Evolutionary conservation across 345 rosid species (phyloP), one percentile per base, ranked within the genome.

Genomic region (Tarenaya hassleriana): DNA sequence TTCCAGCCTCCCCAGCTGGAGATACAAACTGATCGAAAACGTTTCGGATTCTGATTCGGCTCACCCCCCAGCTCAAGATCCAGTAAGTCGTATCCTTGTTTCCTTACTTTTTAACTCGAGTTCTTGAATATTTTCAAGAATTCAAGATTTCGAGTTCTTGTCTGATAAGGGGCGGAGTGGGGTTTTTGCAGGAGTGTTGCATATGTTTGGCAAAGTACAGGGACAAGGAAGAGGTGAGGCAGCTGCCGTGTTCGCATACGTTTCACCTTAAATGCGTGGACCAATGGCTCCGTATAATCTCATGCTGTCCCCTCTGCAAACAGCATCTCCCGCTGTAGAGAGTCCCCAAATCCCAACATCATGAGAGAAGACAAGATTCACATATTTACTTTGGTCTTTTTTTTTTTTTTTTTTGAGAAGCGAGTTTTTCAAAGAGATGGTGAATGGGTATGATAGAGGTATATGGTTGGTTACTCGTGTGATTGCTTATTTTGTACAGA

Each of bases 301-400:
- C 97, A 53, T 88, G 95, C 58, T 94, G 99, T 62, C 99, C 99
- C 40, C 92, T 88, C 41, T 94, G 95, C 56, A 94, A 94, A 67
- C 88, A 86, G 73, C 91, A 73, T 69, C 67, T 88, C 53, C 75
- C 83, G n/a, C n/a, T n/a, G n/a, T 49, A 78, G 84, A 67, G 88
- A 73, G 69, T 7, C 29, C 29, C 11, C 7, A 4, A 59, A n/a
- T n/a, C n/a, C n/a, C n/a, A n/a, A n/a, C n/a, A n/a, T n/a, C n/a
- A n/a, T n/a, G n/a, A n/a, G n/a, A n/a, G n/a, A n/a, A n/a, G n/a
- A n/a, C n/a, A n/a, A n/a, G n/a, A n/a, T n/a, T n/a, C n/a, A n/a
- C n/a, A n/a, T n/a, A n/a, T n/a, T n/a, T n/a, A n/a, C n/a, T n/a
- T n/a, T n/a, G n/a, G n/a, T n/a, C n/a, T n/a, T n/a, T n/a, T n/a